Conservation (phyloP, 257 asterid species). For the Handroanthus guayacan region DNA sequence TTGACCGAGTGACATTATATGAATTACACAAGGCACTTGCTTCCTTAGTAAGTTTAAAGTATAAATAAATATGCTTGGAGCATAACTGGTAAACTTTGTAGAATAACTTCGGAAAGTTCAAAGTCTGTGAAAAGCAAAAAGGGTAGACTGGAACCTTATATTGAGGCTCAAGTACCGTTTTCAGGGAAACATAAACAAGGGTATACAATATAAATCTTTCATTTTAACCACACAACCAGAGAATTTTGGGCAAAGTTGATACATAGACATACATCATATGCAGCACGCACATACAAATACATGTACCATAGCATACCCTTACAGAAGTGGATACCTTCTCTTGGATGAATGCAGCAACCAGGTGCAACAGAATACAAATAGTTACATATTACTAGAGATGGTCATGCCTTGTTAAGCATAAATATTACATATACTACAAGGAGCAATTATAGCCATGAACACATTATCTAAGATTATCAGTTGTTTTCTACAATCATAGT, state of each 20-base stretch:
- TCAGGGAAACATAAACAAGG: not conserved
- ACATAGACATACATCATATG: not conserved
- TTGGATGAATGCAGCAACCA: slow-evolving; percentile 7
- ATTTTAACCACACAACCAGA: not conserved
- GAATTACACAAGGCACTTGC: not conserved
- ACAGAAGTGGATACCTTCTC: not conserved
- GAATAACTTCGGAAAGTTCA: slow-evolving; percentile 3
- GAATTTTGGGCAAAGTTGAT: not conserved
- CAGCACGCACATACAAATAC: not conserved
- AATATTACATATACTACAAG: slow-evolving; percentile 1
- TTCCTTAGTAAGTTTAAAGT: not conserved
- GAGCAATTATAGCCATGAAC: not conserved
- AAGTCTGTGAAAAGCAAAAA: not conserved
- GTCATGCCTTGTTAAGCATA: not conserved
- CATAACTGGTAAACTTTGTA: not conserved
- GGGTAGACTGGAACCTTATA: not conserved
- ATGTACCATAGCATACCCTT: not conserved
- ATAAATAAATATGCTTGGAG: not conserved
- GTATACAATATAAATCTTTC: not conserved
- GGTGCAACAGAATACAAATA: not conserved
- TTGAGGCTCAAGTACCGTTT: not conserved
- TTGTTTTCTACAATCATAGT: not conserved
- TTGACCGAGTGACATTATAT: not conserved
- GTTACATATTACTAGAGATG: not conserved
- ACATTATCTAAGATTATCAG: slow-evolving; percentile 19